Evolutionary conservation across 192 early-diverging fungal species (phyloP).

Genomic region (Chytriomyces hyalinus): DNA sequence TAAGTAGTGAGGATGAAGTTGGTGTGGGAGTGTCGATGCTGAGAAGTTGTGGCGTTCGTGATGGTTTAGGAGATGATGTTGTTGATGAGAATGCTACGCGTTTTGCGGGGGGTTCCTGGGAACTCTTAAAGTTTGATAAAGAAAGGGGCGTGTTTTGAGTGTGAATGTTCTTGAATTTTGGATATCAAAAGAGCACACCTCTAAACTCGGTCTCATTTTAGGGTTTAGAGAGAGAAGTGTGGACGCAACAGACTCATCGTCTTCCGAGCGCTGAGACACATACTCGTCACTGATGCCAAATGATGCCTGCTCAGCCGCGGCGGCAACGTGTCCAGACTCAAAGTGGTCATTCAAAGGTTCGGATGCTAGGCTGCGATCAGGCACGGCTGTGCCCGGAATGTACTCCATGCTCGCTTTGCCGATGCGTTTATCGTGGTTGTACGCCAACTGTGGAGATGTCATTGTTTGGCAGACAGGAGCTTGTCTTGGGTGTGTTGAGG

Average conservation of each 20-base stretch:
- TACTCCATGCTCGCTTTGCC: no score
- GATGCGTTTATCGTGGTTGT: no score
- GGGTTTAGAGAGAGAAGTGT: neutral
- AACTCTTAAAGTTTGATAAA: neutral
- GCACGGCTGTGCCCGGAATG: no score
- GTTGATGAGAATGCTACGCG: neutral
- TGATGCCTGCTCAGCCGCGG: neutral
- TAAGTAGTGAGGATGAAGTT: neutral
- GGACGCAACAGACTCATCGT: neutral
- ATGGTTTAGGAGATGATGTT: neutral
- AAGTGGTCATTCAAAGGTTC: no score
- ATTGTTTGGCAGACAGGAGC: no score
- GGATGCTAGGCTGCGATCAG: no score
- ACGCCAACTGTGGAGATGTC: no score
- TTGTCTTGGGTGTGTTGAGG: neutral
- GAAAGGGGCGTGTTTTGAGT: neutral
- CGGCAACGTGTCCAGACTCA: neutral
- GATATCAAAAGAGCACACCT: neutral
- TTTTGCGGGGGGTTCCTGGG: neutral
- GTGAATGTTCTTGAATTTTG: neutral
- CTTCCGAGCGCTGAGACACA: neutral
- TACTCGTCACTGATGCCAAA: neutral
- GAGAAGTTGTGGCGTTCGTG: neutral
- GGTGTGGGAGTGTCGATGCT: neutral
- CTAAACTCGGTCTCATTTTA: neutral